Conservation (phyloP, 768 basidiomycete genomes). For the Boletus barrowsii region DNA sequence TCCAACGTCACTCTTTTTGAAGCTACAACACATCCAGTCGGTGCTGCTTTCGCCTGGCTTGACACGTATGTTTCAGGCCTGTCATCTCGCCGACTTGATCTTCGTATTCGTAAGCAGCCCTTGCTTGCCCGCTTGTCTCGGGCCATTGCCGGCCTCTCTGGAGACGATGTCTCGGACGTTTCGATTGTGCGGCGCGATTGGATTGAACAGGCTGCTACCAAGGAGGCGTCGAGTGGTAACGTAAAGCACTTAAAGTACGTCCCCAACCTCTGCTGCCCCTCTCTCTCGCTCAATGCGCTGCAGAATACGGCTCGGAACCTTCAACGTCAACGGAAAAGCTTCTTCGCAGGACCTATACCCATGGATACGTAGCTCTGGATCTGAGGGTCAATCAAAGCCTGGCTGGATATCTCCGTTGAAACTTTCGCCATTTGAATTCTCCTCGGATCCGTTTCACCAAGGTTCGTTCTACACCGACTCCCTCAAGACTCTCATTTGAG, state of each 20-base stretch:
- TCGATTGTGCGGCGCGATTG: conserved; percentile 61
- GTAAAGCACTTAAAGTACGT: conserved; percentile 25
- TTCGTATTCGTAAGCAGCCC: conserved; percentile 48
- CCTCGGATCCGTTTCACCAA: conserved; percentile 19
- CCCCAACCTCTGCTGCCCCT: neutral
- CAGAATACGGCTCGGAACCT: conserved; percentile 72
- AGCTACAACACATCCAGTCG: conserved; percentile 7
- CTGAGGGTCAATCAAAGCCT: neutral
- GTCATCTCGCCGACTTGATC: conserved; percentile 36
- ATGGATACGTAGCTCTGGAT: conserved; percentile 48
- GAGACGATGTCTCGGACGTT: conserved; percentile 60
- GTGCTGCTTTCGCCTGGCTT: conserved; percentile 20
- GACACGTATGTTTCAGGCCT: conserved; percentile 9
- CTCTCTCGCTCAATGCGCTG: neutral
- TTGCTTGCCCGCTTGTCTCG: conserved; percentile 55
- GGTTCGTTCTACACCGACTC: conserved; percentile 13
- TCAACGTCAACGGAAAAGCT: conserved; percentile 79
- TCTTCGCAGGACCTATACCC: conserved; percentile 69
- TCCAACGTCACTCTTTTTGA: neutral
- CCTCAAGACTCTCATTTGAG: neutral
- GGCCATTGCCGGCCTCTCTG: conserved; percentile 58
- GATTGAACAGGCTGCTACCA: conserved; percentile 47
- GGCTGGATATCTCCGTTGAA: conserved; percentile 35
- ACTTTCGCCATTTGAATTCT: conserved; percentile 35
- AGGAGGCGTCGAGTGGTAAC: conserved; percentile 24